A percentile compares a stretch with the other conserved stretches of the same genome.
These are phyloP conservation scores for Lactarius tabidus DNA, from an alignment of 768 basidiomycete genomes.

Conservation along the genomic window DNA sequence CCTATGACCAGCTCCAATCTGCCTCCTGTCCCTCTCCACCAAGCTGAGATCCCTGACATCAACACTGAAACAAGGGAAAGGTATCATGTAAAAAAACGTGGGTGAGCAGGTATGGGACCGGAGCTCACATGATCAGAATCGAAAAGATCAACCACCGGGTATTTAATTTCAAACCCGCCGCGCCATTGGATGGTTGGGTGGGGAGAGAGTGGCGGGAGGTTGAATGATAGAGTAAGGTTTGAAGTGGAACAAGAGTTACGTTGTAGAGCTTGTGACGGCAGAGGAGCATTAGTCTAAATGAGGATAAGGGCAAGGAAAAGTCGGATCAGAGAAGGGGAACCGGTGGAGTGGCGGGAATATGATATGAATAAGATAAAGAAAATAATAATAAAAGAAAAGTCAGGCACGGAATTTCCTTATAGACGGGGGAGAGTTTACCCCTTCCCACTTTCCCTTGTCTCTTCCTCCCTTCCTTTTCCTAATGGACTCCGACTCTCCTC, in stretches of 20 bases:
- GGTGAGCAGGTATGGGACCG: too few relatives aligned
- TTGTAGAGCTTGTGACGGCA: not conserved
- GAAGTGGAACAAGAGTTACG: conserved; percentile 2
- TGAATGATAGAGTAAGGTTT: conserved; percentile 11
- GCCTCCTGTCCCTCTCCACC: too few relatives aligned
- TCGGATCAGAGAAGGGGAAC: conserved; percentile 6
- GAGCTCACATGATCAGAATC: too few relatives aligned
- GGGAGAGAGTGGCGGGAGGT: not conserved
- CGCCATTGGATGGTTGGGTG: too few relatives aligned
- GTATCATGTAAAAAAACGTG: too few relatives aligned
- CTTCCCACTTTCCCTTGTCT: not conserved
- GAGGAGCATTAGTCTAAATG: conserved; percentile 20
- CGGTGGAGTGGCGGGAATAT: not conserved
- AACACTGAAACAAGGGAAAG: too few relatives aligned
- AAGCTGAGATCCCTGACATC: too few relatives aligned
- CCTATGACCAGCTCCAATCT: too few relatives aligned
- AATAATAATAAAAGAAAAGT: conserved; percentile 9
- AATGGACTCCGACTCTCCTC: conserved; percentile 20
- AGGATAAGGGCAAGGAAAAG: conserved; percentile 24
- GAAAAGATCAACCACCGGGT: too few relatives aligned
- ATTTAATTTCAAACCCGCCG: too few relatives aligned
- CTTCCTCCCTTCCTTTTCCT: not conserved
- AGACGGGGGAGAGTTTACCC: conserved; percentile 3
- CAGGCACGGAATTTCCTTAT: conserved; percentile 25
- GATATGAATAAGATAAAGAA: not conserved